Evolutionary conservation across 2,329 filamentous ascomycete species (phyloP), one percentile per base, ranked within the genome.

Genomic region (Mollisiaceae sp.): DNA sequence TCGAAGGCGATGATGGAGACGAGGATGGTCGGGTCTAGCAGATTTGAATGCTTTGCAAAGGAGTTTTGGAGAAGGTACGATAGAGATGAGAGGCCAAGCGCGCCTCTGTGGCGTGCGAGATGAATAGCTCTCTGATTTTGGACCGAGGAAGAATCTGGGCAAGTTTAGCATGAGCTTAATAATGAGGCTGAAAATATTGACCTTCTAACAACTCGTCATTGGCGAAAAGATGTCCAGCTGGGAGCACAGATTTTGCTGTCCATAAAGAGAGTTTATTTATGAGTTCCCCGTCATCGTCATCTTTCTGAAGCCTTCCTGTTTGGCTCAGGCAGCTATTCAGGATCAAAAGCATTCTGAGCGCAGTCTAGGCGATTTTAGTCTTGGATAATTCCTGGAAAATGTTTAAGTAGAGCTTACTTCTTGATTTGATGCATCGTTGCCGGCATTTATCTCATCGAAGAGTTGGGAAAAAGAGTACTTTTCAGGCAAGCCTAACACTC

Each of bases 1-100:
- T 74, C 72, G 65, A 78, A 78, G 1, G 77, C 74, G 12, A 78
- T 68, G 4, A 80, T 59, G 3, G 77, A 76, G 60, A 78, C 67
- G 0, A 81, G 64, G 2, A 38, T 65, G n/a, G 8, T 60, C 36
- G 35, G 45, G 12, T 43, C 43, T 20, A 18, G 20, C 27, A 41
- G 11, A 12, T 1, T 39, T 27, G 54, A 39, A n/a, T 4, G 32
- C 32, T 57, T 59, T 36, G 15, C 59, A 6, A 35, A 15, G 18
- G 45, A 5, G 5, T 9, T 32, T n/a, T 59, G 20, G 45, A 54
- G 41, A 43, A 67, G 64, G 32, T 39, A 20, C 4, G 11, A 64
- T 54, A 75, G 65, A 15, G 59, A 63, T 9, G 59, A 35, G 0
- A 75, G 62, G 4, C 71, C 70, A 0, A 71, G 35, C 9, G 22